Conservation (phyloP, 2,329 filamentous ascomycete species). For the Paecilomyces niveus region DNA sequence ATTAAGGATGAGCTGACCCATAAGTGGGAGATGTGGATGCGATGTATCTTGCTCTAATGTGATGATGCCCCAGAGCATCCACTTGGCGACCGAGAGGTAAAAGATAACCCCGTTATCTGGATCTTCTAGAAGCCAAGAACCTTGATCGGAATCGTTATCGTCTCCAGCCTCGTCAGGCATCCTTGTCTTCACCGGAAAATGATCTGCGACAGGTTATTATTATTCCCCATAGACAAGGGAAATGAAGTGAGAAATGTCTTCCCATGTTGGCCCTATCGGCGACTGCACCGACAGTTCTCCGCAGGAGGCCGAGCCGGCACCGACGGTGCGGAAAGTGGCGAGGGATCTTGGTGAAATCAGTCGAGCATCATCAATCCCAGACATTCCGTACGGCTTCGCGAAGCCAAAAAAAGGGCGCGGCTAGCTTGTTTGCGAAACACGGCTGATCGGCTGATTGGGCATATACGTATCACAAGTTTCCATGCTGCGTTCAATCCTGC, state of each 20-base stretch:
- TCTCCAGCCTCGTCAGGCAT: background rate
- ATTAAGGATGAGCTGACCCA: no score
- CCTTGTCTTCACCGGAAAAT: background rate
- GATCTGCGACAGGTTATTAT: background rate
- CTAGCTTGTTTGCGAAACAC: background rate
- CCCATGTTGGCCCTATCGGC: background rate
- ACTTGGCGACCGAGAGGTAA: no score
- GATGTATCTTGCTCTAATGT: no score
- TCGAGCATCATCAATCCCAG: background rate
- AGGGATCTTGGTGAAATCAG: background rate
- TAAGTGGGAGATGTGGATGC: no score
- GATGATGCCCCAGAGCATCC: no score
- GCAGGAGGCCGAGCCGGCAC: background rate
- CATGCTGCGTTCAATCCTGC: background rate
- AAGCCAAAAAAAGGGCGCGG: background rate
- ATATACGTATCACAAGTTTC: no score
- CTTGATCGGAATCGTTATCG: no score
- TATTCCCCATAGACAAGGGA: background rate
- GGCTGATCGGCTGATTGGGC: background rate
- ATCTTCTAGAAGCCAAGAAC: no score
- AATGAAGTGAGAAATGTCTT: background rate
- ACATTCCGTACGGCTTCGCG: background rate
- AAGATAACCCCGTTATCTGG: no score
- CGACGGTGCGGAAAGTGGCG: background rate
- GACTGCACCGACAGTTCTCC: background rate